Evolutionary conservation across 345 rosid genomes (phyloP).

Genomic region (Dovyalis caffra): DNA sequence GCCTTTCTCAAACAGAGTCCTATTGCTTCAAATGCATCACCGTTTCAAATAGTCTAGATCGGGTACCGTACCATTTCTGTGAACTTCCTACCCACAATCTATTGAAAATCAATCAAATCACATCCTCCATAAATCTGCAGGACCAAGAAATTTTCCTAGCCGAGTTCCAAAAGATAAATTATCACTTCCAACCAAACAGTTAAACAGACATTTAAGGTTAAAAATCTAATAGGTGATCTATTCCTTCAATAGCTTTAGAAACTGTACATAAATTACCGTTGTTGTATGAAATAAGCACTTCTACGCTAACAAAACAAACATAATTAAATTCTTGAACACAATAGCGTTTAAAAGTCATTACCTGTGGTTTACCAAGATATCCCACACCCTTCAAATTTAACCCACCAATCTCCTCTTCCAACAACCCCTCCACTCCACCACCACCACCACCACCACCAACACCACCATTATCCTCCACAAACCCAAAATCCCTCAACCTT

Average conservation of each 20-base stretch:
- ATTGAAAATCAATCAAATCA: neutral
- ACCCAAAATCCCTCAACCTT: constrained; percentile 41
- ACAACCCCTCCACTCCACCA: constrained; percentile 25
- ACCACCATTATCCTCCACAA: constrained; percentile 34
- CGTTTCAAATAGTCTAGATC: neutral
- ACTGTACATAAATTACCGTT: neutral
- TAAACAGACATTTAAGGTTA: neutral
- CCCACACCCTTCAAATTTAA: constrained; percentile 52
- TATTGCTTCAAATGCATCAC: neutral
- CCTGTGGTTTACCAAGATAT: constrained; percentile 67
- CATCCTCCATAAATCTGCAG: neutral
- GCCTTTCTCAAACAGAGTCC: neutral
- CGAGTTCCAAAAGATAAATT: neutral
- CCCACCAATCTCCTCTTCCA: constrained; percentile 54
- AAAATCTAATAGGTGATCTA: neutral
- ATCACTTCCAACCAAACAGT: neutral
- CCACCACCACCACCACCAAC: neutral
- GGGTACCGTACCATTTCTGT: neutral
- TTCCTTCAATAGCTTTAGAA: neutral
- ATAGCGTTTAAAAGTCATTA: constrained; percentile 16
- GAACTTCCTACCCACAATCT: neutral
- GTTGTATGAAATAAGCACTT: neutral
- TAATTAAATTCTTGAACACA: neutral
- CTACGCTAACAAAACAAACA: neutral
- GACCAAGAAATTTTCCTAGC: neutral